phyloP scores from a whole-genome alignment of 2,329 filamentous ascomycete species.

The Cladosporium halotolerans region DNA sequence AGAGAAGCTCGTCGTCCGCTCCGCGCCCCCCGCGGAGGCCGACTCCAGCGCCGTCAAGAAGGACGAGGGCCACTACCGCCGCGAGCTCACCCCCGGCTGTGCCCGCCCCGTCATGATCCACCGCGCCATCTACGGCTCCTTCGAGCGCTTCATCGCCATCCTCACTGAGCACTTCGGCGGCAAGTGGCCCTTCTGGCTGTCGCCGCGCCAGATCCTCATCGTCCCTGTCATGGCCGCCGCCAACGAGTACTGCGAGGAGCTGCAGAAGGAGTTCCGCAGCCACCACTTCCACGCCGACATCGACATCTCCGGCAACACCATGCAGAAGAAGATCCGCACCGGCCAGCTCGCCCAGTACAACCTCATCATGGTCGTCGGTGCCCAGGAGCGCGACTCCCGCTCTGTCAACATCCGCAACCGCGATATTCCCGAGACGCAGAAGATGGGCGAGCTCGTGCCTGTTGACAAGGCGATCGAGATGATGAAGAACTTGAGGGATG shows the following conservation, averaged over 20 bases:
- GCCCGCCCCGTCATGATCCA: constrained; percentile 82
- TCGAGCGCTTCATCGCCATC: constrained; percentile 66
- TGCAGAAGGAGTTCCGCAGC: constrained; percentile 59
- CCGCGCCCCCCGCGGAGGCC: constrained; percentile 27
- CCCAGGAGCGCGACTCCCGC: constrained; percentile 52
- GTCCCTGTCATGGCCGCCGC: constrained; percentile 69
- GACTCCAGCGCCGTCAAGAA: constrained; percentile 27
- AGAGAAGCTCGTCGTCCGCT: constrained; percentile 25
- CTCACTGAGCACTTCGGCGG: constrained; percentile 78
- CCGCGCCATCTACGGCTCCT: constrained; percentile 68
- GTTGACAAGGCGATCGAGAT: constrained; percentile 53
- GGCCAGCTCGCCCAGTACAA: constrained; percentile 78
- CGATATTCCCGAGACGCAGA: constrained; percentile 56
- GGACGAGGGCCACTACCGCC: constrained; percentile 29
- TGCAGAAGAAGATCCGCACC: constrained; percentile 84
- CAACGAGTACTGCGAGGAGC: constrained; percentile 68
- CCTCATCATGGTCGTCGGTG: constrained; percentile 69
- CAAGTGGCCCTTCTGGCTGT: constrained; percentile 87
- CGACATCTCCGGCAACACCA: constrained; percentile 68
- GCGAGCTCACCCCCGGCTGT: constrained; percentile 60
- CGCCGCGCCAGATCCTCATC: constrained; percentile 72
- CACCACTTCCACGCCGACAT: constrained; percentile 65
- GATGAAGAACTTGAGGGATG: constrained; percentile 42
- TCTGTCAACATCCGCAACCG: constrained; percentile 60
- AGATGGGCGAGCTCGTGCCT: constrained; percentile 55